Evolutionary conservation across 176 grass and related monocot species (phyloP).

Genomic region (bread wheat (Triticum aestivum)): IWGSC_CS_RefSeq_v2.1 NC_057810.1:560347111-560347610

Average conservation of each 20-base stretch:
- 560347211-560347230: slow-evolving; percentile 61
- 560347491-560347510: slow-evolving; percentile 81
- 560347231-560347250: slow-evolving; percentile 73
- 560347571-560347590: slow-evolving; percentile 5
- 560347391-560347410: slow-evolving; percentile 94
- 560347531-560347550: slow-evolving; percentile 80
- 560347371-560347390: slow-evolving; percentile 38
- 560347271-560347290: slow-evolving; percentile 98
- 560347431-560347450: slow-evolving; percentile 47
- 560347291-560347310: slow-evolving; percentile 69
- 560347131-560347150: slow-evolving; percentile 86
- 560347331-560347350: slow-evolving; percentile 14
- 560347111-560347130: slow-evolving; percentile 57
- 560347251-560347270: slow-evolving; percentile 88
- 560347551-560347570: slow-evolving; percentile 68
- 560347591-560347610: slow-evolving; percentile 33
- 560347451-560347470: slow-evolving; percentile 50
- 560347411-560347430: slow-evolving; percentile 89
- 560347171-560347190: slow-evolving; percentile 93
- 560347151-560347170: slow-evolving; percentile 98
- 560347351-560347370: slow-evolving; percentile 41
- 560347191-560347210: slow-evolving; percentile 79
- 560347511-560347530: slow-evolving; percentile 90
- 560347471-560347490: slow-evolving; percentile 83
- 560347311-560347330: slow-evolving; percentile 21